These are phyloP conservation scores for Flammula alnicola DNA, from an alignment of 1,284 basidiomycete species.

Conservation along the genomic window DNA sequence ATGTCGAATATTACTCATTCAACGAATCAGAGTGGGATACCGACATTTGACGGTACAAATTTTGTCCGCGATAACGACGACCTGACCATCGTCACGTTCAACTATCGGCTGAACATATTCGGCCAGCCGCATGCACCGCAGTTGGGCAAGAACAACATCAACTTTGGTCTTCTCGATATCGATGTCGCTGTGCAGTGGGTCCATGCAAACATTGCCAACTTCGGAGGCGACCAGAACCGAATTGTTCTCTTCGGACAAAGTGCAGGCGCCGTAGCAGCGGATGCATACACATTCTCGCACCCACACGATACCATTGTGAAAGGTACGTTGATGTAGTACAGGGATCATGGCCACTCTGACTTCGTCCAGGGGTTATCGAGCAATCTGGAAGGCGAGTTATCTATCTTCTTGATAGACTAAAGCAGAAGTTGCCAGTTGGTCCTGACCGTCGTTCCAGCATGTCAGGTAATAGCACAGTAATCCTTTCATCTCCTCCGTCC, in stretches of 20 bases:
- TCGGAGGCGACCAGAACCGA: conserved; percentile 40
- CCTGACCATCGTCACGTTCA: conserved; percentile 37
- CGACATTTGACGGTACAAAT: conserved; percentile 33
- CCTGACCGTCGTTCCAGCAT: not conserved
- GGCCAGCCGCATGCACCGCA: conserved; percentile 39
- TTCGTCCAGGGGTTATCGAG: conserved; percentile 35
- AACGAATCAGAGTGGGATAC: conserved; percentile 1
- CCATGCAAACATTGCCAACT: conserved; percentile 38
- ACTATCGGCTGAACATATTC: conserved; percentile 40
- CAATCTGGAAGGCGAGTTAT: conserved; percentile 38
- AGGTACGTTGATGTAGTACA: conserved; percentile 2
- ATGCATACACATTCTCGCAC: conserved; percentile 36
- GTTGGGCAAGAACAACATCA: conserved; percentile 27
- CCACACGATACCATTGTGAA: conserved; percentile 32
- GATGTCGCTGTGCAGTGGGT: conserved; percentile 39
- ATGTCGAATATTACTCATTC: not conserved
- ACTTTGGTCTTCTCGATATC: conserved; percentile 38
- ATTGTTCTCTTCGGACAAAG: conserved; percentile 39
- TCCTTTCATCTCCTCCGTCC: conserved; percentile 16
- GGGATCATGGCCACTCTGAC: not conserved
- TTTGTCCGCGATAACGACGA: conserved; percentile 39
- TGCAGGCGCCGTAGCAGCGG: conserved; percentile 34
- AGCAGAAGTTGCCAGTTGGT: too few species aligned
- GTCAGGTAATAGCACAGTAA: not conserved
- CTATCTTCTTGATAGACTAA: too few species aligned